Base-by-base conservation (phyloP, 2,329 filamentous ascomycete genomes). In the Ustulina deusta region DNA sequence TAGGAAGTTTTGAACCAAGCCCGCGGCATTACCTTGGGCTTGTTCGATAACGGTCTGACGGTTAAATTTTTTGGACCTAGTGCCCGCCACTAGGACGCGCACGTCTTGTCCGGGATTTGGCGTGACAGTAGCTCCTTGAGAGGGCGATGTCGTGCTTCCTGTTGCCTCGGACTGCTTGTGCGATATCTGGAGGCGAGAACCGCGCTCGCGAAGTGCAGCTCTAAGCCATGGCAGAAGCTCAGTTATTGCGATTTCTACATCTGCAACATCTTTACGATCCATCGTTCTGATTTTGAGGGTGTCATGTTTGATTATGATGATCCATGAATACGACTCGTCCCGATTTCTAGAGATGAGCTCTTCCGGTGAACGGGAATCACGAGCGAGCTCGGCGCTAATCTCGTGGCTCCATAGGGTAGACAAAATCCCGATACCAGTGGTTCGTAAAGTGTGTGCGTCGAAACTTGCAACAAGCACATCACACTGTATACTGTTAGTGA, bases 391-490 rank as follows among this genome's bases (percentile, higher is more conserved):
- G 5, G 95, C 93, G 68, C 90, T 95, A 77, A 98, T 92, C 64
- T 93, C 91, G 74, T 93, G 89, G 1, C 89, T 85, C 91, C 96
- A 98, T 3, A 99, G 85, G 29, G 87, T 88, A 65, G 91, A 89
- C 9, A 97, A 83, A 48, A 97, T 85, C 71, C 92, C 91, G 27
- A 97, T 83, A 1, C 94, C 94, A 0, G 87, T 86, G 0, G 91
- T 91, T 44, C 93, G 89, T 13, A 97, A 86, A 3, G 93, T 87
- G 3, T 89, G 86, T 0, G 91, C 83, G 75, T 97, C 94, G 74
- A 97, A 97, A 74, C 93, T 95, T 11, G 94, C 92, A 42, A 99
- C 90, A 2, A 98, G 88, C 15, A 96, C 92, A 78, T 98, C 94
- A 75, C 94, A 97, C 85, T 93, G 74, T 27, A 4, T 38, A 36